Percentiles rank a stretch among this genome's conserved stretches.
Conservation (phyloP, 768 basidiomycete genomes). For the Artomyces pyxidatus region DNA sequence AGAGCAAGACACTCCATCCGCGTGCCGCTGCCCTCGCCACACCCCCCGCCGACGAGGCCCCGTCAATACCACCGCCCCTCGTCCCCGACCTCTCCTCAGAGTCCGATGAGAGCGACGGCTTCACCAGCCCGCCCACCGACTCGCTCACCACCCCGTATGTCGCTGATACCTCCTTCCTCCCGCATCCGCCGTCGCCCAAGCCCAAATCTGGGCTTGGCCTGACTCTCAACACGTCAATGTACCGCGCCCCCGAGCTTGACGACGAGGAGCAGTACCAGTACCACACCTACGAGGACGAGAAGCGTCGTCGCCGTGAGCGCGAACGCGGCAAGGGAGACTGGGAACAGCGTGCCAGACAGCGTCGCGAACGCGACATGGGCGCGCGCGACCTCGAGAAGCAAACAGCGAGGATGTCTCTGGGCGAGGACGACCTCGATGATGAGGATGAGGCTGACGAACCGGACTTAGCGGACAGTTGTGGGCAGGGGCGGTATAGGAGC, state of each 20-base stretch:
- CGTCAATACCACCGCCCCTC: conserved; percentile 36
- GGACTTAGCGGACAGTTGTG: conserved; percentile 4
- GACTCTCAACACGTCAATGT: not conserved
- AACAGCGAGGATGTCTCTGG: not conserved
- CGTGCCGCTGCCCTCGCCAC: conserved; percentile 24
- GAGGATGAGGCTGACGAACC: conserved; percentile 10
- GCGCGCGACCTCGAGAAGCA: conserved; percentile 8
- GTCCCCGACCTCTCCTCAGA: conserved; percentile 56
- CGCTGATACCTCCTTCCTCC: conserved; percentile 19
- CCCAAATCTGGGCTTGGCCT: not conserved
- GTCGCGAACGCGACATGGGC: not conserved
- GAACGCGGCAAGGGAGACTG: conserved; percentile 13
- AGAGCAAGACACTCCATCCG: conserved; percentile 38
- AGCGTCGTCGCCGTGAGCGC: conserved; percentile 13
- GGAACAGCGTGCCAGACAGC: conserved; percentile 8
- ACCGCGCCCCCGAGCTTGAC: conserved; percentile 5
- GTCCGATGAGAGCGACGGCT: conserved; percentile 58
- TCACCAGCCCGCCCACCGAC: conserved; percentile 30
- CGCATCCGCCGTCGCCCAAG: conserved; percentile 12
- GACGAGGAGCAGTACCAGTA: conserved; percentile 7
- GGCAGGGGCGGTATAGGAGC: conserved; percentile 11
- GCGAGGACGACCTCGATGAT: conserved; percentile 11
- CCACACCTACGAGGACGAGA: conserved; percentile 15
- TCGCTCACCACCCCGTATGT: conserved; percentile 5
- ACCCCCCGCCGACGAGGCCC: conserved; percentile 8